Evolutionary conservation across 2,329 filamentous ascomycete species (phyloP).

Genomic region (Exserohilum rostratum): DNA sequence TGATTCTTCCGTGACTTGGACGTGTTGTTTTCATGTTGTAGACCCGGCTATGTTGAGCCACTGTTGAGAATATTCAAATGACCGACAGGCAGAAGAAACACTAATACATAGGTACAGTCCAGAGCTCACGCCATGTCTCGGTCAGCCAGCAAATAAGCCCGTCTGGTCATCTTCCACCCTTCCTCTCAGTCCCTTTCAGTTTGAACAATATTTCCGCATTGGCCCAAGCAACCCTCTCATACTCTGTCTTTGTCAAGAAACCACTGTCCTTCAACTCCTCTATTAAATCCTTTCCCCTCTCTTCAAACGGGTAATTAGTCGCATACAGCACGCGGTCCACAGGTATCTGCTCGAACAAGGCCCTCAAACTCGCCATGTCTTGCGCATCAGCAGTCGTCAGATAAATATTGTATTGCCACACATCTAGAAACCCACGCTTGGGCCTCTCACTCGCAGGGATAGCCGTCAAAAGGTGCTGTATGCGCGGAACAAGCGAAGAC

Average conservation of each 20-base stretch:
- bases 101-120: no score
- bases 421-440: slow-evolving; percentile 51
- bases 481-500: slow-evolving; percentile 62
- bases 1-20: neutral
- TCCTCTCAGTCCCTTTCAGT: slow-evolving; percentile 9
- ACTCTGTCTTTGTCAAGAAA: slow-evolving; percentile 56
- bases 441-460: slow-evolving; percentile 24
- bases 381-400: slow-evolving; percentile 63
- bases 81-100: no score
- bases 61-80: neutral
- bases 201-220: slow-evolving; percentile 55
- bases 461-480: slow-evolving; percentile 36
- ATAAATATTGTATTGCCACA: slow-evolving; percentile 64
- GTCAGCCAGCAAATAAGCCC: neutral
- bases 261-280: slow-evolving; percentile 57
- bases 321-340: slow-evolving; percentile 62
- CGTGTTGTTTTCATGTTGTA: neutral
- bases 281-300: slow-evolving; percentile 58
- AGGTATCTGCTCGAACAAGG: slow-evolving; percentile 52
- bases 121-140: neutral
- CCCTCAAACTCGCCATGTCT: slow-evolving; percentile 56
- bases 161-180: neutral
- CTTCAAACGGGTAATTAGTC: slow-evolving; percentile 64
- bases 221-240: slow-evolving; percentile 57
- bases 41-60: neutral